phyloP scores from a whole-genome alignment of 2,329 filamentous ascomycete genomes.

The Orbilia blumenaviensis region DNA sequence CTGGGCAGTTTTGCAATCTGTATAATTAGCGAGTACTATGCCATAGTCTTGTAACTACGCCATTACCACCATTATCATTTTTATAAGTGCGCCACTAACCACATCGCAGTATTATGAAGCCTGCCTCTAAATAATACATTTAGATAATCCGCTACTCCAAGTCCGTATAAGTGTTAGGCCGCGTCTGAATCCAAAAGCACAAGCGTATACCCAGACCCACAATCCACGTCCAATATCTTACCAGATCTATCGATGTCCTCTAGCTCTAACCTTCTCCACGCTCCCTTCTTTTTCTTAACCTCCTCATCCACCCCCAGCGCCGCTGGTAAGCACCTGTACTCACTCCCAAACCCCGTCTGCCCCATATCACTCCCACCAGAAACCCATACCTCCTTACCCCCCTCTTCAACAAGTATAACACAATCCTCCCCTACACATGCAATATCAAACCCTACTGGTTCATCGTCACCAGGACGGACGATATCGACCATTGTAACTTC shows the following conservation, averaged over 20 bases:
- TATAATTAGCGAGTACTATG: no score
- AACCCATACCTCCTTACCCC: constrained; percentile 8
- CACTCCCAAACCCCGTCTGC: constrained; percentile 33
- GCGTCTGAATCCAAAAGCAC: neutral
- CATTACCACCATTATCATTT: no score
- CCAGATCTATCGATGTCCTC: neutral
- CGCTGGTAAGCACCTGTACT: constrained; percentile 27
- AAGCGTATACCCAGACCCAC: constrained; percentile 35
- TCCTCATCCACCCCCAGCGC: constrained; percentile 19
- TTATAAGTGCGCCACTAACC: no score
- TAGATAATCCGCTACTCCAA: no score
- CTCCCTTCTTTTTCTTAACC: neutral
- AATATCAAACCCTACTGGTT: constrained; percentile 22
- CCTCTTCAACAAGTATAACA: constrained; percentile 16
- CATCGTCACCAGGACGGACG: neutral
- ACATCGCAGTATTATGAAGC: no score
- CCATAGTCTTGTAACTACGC: no score
- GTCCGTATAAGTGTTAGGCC: neutral
- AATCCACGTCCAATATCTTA: constrained; percentile 3
- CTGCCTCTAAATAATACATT: no score
- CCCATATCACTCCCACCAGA: constrained; percentile 38
- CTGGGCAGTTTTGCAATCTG: no score
- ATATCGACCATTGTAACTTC: constrained; percentile 35
- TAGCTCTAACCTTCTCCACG: constrained; percentile 9
- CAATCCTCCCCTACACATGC: constrained; percentile 26